Conservation (phyloP, 2,329 filamentous ascomycete species). For the Microsporum ferrugineum region DNA sequence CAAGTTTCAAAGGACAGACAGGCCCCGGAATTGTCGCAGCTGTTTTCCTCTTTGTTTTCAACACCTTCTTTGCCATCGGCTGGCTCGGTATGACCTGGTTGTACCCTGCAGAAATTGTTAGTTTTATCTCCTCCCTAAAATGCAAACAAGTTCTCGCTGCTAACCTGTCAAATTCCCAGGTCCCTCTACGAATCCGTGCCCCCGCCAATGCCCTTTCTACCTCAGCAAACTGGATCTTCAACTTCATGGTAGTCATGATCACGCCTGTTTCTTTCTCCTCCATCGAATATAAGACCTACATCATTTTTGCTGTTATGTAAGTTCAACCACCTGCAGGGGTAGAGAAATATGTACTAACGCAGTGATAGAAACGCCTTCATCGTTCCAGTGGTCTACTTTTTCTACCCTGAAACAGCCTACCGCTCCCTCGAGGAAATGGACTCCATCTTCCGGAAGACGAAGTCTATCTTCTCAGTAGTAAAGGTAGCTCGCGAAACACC, state of each 20-base stretch:
- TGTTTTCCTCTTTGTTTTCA: constrained; percentile 51
- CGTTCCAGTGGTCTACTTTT: constrained; percentile 48
- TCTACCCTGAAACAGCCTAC: constrained; percentile 50
- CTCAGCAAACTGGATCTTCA: constrained; percentile 49
- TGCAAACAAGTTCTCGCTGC: not conserved
- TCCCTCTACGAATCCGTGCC: constrained; percentile 33
- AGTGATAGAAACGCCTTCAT: constrained; percentile 40
- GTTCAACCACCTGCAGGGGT: constrained; percentile 11
- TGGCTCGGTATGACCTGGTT: constrained; percentile 54
- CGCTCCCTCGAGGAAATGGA: constrained; percentile 59
- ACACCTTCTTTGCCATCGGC: constrained; percentile 49
- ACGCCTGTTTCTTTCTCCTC: constrained; percentile 49
- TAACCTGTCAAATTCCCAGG: constrained; percentile 12
- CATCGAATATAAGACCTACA: constrained; percentile 46
- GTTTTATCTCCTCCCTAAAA: not conserved
- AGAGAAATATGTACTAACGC: constrained; percentile 7
- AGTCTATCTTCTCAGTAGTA: constrained; percentile 40
- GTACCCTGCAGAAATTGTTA: constrained; percentile 51
- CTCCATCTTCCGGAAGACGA: constrained; percentile 50
- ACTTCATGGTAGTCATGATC: constrained; percentile 57
- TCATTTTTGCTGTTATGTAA: constrained; percentile 45
- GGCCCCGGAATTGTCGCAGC: constrained; percentile 34
- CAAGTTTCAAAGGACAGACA: constrained; percentile 26
- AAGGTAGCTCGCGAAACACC: constrained; percentile 41
- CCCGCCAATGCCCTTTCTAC: constrained; percentile 55